Conservation (phyloP, 805 yeast genomes). For the Torulaspora gathmanii region DNA sequence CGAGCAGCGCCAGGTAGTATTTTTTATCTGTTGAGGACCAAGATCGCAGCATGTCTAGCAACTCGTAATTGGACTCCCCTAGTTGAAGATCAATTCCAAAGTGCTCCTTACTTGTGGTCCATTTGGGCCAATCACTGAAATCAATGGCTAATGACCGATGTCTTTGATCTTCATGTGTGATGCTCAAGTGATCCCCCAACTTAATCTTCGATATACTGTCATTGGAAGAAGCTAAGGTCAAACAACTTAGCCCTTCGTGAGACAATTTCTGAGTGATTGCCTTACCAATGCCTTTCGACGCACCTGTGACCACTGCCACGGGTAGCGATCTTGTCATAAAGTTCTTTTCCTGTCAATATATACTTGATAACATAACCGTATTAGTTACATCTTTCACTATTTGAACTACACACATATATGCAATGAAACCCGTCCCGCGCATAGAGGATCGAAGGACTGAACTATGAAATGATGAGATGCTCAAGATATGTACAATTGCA, state of each 20-base stretch:
- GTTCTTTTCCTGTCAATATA: background rate
- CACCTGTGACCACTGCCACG: slow-evolving; percentile 40
- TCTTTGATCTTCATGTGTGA: slow-evolving; percentile 15
- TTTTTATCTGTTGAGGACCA: slow-evolving; percentile 12
- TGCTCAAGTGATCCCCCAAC: slow-evolving; percentile 12
- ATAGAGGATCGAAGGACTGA: slow-evolving; percentile 1
- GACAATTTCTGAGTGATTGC: slow-evolving; percentile 31
- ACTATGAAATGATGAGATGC: slow-evolving; percentile 8
- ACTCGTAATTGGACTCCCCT: background rate
- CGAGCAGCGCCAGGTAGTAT: slow-evolving; percentile 23
- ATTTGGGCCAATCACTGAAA: slow-evolving; percentile 29
- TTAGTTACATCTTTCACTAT: slow-evolving; percentile 12
- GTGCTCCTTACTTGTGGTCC: slow-evolving; percentile 14
- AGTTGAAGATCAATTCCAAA: slow-evolving; percentile 16
- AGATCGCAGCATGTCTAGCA: slow-evolving; percentile 11
- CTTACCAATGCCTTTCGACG: slow-evolving; percentile 42
- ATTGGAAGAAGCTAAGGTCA: slow-evolving; percentile 25
- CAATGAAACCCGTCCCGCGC: slow-evolving; percentile 11
- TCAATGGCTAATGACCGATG: slow-evolving; percentile 30
- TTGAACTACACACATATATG: slow-evolving; percentile 22
- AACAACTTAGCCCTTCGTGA: slow-evolving; percentile 25
- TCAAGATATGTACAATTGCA: slow-evolving; percentile 6
- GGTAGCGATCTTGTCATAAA: slow-evolving; percentile 12
- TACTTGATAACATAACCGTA: background rate
- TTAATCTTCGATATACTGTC: slow-evolving; percentile 12